Evolutionary conservation across 805 yeast species (phyloP).

Genomic region (Myxozyma kluyveri): DNA sequence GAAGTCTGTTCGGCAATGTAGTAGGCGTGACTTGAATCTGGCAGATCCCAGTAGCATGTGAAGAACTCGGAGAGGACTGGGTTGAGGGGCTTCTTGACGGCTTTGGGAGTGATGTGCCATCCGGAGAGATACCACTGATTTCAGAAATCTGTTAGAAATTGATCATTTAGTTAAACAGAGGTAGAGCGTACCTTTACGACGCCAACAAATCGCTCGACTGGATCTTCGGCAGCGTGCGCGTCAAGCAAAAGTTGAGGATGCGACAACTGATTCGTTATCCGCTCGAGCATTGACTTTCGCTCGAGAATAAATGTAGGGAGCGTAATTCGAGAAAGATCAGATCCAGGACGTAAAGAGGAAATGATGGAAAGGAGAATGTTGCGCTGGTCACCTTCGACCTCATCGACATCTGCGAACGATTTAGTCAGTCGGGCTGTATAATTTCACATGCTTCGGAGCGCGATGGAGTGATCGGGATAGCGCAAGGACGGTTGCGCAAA

Average conservation of each 20-base stretch:
- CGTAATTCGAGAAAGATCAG: constrained; percentile 85
- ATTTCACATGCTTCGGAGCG: too few species aligned
- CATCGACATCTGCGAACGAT: constrained; percentile 64
- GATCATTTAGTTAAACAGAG: not conserved
- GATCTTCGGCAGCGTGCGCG: constrained; percentile 62
- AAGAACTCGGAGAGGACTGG: constrained; percentile 92
- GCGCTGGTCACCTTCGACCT: constrained; percentile 86
- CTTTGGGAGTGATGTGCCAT: constrained; percentile 98
- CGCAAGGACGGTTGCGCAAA: not conserved
- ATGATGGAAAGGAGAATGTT: constrained; percentile 83
- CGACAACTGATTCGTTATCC: constrained; percentile 83
- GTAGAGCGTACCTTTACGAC: constrained; percentile 49
- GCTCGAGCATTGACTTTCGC: constrained; percentile 91
- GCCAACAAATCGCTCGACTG: constrained; percentile 64
- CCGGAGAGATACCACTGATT: constrained; percentile 79
- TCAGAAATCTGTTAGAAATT: not conserved
- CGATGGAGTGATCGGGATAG: not conserved
- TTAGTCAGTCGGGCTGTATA: not conserved
- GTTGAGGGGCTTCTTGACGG: constrained; percentile 94
- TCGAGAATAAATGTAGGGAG: constrained; percentile 93
- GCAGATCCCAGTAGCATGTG: constrained; percentile 87
- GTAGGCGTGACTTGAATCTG: constrained; percentile 66
- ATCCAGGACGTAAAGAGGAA: constrained; percentile 87
- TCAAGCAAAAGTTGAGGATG: constrained; percentile 67
- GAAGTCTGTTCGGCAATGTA: constrained; percentile 93